Percentiles rank a stretch among this genome's conserved stretches.
These are phyloP conservation scores for Apiospora kogelbergensis DNA, from an alignment of 2,329 filamentous ascomycete genomes.

Conservation along the genomic window DNA sequence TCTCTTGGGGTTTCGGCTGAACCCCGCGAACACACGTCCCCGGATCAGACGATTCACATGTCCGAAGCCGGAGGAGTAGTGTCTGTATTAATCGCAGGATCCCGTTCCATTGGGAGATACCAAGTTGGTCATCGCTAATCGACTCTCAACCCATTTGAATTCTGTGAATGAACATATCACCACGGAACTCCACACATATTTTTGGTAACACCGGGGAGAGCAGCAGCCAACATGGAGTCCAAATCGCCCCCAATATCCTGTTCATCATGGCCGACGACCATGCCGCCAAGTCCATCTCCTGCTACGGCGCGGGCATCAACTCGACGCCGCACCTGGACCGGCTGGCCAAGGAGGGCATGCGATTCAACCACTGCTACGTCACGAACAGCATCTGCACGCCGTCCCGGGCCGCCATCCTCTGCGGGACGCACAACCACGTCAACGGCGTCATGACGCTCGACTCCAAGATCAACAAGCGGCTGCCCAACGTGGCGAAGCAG, in stretches of 20 bases:
- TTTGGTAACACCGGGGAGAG: too few relatives aligned
- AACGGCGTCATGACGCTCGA: conserved; percentile 52
- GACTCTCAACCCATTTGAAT: background rate
- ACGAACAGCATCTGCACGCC: conserved; percentile 55
- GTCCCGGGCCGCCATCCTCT: conserved; percentile 48
- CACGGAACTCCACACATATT: background rate
- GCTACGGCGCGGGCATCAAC: conserved; percentile 52
- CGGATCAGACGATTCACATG: background rate
- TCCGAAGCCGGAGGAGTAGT: background rate
- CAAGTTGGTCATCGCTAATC: background rate
- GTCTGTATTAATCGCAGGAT: background rate
- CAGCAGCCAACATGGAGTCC: background rate
- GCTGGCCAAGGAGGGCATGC: conserved; percentile 48
- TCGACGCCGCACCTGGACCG: conserved; percentile 51
- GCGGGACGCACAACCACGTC: conserved; percentile 52
- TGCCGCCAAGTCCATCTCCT: conserved; percentile 48
- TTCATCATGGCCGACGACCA: conserved; percentile 59
- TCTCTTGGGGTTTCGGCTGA: too few relatives aligned
- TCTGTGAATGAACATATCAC: background rate
- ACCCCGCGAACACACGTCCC: background rate
- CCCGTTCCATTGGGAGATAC: too few relatives aligned
- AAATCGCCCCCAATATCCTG: conserved; percentile 37
- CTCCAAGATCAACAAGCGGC: conserved; percentile 46
- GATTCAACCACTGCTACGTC: conserved; percentile 54
- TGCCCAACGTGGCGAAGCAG: conserved; percentile 53